phyloP scores from a whole-genome alignment of 176 grass and related monocot genomes.

The Cenchrus americanus region DNA sequence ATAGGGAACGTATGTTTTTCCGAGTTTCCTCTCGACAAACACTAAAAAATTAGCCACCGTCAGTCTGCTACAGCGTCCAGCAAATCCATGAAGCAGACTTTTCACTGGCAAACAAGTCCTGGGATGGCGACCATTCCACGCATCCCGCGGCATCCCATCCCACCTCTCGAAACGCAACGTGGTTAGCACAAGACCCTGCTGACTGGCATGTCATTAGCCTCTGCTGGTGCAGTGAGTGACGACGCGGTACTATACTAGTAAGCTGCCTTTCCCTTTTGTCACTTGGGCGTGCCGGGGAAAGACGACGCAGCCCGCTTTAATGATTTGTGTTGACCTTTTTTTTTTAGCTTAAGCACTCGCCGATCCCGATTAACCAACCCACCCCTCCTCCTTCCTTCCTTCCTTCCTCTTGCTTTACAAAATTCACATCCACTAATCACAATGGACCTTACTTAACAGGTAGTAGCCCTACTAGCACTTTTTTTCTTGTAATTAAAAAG shows the following conservation, averaged over 20 bases:
- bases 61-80: not conserved
- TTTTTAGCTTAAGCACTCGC: slow-evolving; percentile 2
- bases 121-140: slow-evolving; percentile 18
- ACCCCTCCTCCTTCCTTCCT: not conserved
- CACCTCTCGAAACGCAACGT: not conserved
- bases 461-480: not conserved
- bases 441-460: not conserved
- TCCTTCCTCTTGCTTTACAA: not conserved
- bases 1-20: too few species aligned
- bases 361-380: slow-evolving; percentile 35
- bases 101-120: not conserved
- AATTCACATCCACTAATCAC: not conserved
- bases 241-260: not conserved
- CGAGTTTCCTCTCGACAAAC: too few species aligned
- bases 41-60: not conserved
- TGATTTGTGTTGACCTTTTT: slow-evolving; percentile 55
- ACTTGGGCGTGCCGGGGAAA: slow-evolving; percentile 43
- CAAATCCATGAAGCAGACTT: slow-evolving; percentile 27
- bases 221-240: too few species aligned
- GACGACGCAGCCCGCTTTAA: slow-evolving; percentile 39
- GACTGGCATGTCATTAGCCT: not conserved
- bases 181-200: not conserved
- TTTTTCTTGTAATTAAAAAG: not conserved
- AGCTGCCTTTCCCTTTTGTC: slow-evolving; percentile 15
- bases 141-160: not conserved